Percentiles rank a stretch among this genome's conserved stretches.
phyloP scores from a whole-genome alignment of 495 filamentous ascomycete genomes.

The Aspergillus biplanus region DNA sequence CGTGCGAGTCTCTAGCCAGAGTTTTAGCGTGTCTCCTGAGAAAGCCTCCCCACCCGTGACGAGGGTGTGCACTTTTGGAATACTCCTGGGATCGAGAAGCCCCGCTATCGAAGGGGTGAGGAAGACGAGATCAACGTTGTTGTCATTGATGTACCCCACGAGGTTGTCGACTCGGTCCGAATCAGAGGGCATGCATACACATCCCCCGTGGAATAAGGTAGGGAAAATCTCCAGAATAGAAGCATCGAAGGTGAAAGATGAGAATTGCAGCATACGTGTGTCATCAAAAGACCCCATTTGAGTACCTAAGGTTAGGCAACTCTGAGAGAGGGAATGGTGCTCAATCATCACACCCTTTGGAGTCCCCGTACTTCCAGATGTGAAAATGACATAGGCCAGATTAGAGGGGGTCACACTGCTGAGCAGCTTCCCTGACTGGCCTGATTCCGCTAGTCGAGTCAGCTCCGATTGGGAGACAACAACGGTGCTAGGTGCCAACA shows the following conservation, averaged over 20 bases:
- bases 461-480: not conserved
- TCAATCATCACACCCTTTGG: conserved; percentile 54
- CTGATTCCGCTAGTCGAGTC: not conserved
- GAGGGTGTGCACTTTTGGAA: conserved; percentile 41
- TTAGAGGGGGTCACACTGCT: conserved; percentile 1
- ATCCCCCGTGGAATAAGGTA: not conserved
- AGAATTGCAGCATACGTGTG: conserved; percentile 56
- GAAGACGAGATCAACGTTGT: conserved; percentile 35
- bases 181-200: not conserved
- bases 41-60: conserved; percentile 49
- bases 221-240: not conserved
- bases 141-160: not conserved
- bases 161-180: not conserved
- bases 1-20: conserved; percentile 49
- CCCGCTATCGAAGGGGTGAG: conserved; percentile 47
- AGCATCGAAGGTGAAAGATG: conserved; percentile 60
- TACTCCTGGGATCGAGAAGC: conserved; percentile 35
- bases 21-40: conserved; percentile 37
- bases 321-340: conserved; percentile 8
- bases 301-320: not conserved
- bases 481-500: not conserved
- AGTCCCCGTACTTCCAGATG: conserved; percentile 77
- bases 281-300: not conserved
- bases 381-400: conserved; percentile 57
- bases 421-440: not conserved